phyloP scores from a whole-genome alignment of 1,284 basidiomycete genomes.

The Apiotrichum mycotoxinovorans region DNA sequence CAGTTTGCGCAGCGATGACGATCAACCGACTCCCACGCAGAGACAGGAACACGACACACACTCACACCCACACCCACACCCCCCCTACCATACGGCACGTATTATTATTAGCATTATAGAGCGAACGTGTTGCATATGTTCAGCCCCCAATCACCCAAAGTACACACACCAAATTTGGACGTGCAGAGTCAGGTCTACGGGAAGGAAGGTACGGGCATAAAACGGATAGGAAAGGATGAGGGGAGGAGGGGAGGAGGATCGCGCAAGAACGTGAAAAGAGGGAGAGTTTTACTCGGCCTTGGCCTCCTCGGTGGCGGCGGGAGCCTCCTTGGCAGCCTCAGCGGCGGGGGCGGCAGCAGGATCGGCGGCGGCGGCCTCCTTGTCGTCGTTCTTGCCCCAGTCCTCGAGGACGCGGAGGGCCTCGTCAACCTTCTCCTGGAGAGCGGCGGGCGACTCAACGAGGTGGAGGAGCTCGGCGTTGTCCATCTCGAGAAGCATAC shows the following conservation, averaged over 20 bases:
- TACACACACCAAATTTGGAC: not conserved
- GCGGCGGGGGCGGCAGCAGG: conserved; percentile 17
- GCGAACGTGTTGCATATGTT: conserved; percentile 3
- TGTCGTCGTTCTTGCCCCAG: conserved; percentile 42
- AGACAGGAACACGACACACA: too few species aligned
- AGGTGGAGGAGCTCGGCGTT: conserved; percentile 83
- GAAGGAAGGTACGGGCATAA: not conserved
- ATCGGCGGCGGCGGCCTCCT: conserved; percentile 23
- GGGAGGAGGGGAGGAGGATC: too few species aligned
- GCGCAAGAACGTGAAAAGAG: not conserved
- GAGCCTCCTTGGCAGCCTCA: conserved; percentile 16
- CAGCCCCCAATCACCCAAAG: conserved; percentile 1
- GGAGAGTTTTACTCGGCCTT: not conserved
- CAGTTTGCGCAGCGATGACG: too few species aligned
- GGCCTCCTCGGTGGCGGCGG: conserved; percentile 9
- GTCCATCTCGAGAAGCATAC: conserved; percentile 97
- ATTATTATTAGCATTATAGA: not conserved
- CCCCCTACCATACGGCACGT: too few species aligned
- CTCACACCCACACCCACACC: too few species aligned
- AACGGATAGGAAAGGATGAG: not conserved
- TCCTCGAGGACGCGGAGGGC: conserved; percentile 56
- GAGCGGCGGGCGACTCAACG: conserved; percentile 71
- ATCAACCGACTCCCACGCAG: too few species aligned
- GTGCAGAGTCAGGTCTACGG: conserved; percentile 3
- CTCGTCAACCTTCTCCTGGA: conserved; percentile 83